These are phyloP conservation scores for Pilaira anomala DNA, from an alignment of 192 early-diverging fungal species.

Conservation along the genomic window DNA sequence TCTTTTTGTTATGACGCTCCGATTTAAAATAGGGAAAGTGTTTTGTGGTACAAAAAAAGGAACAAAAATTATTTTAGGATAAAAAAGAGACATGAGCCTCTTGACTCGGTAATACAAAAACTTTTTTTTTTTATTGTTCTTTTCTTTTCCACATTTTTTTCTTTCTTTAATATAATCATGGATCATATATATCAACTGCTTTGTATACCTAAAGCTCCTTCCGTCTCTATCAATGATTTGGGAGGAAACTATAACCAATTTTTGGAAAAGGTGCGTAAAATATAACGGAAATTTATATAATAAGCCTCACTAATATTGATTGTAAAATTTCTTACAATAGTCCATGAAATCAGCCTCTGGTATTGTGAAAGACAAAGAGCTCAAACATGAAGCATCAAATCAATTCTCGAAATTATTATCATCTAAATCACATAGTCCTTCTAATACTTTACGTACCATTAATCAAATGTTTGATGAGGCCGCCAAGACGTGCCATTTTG, in stretches of 20 bases:
- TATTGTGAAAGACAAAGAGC: constrained; percentile 1
- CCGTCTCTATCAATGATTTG: constrained; percentile 1
- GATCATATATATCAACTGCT: constrained; percentile 1
- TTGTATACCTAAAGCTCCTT: background rate
- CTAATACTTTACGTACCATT: constrained; percentile 21
- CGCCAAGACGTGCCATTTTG: background rate
- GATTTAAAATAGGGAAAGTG: background rate
- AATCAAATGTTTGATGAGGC: constrained; percentile 24
- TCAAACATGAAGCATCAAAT: constrained; percentile 1
- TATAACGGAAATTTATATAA: background rate
- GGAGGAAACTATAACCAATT: background rate
- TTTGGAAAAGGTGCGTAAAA: constrained; percentile 6
- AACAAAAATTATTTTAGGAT: no score
- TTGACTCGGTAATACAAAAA: no score
- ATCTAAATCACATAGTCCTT: constrained; percentile 23
- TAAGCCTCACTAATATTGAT: background rate
- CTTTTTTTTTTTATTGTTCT: no score
- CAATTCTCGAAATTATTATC: constrained; percentile 1
- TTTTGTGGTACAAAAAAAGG: background rate
- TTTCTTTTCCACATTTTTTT: no score
- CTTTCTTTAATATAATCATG: background rate
- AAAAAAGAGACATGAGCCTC: no score
- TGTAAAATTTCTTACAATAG: background rate
- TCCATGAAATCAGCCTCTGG: constrained; percentile 3
- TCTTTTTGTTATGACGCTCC: background rate